Evolutionary conservation across 2,329 filamentous ascomycete species (phyloP), one percentile per base, ranked within the genome.

Genomic region (Xylariaceae sp.): DNA sequence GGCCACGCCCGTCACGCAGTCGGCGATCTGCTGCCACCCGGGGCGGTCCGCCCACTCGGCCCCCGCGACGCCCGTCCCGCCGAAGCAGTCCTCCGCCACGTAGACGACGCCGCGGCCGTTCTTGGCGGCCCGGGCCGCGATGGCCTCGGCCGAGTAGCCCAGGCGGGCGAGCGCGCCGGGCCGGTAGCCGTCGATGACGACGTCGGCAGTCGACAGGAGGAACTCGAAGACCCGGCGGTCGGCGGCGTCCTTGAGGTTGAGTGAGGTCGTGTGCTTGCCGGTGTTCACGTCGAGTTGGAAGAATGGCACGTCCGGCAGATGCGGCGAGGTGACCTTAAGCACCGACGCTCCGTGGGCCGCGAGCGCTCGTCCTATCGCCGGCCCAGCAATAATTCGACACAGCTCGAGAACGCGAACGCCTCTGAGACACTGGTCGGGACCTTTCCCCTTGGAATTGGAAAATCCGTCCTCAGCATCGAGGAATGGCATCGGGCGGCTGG

Each of bases 281-380:
- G 78, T 75, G 50, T 84, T 85, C 10, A 78, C 75, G 43, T 85
- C 80, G 1, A 83, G 70, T 45, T 84, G 80, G 56, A 83, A 83
- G 56, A 81, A 80, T 0, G 79, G 77, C 2, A 85, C 76, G 39
- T 85, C 81, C 4, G 75, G 73, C n/a, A 87, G 64, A 29, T 74
- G 63, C 0, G 77, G 72, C 6, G 75, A 76, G 3, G 80, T 86
- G 29, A 87, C 67, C 47, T 85, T 83, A 44, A 88, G 67, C 1
- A 88, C 81, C 33, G 80, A 72, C 6, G 83, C 83, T 2, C 83
- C 83, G 50, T 86, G 80, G 41, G 84, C 82, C n/a, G 78, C 80
- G 0, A 88, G 67, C 2, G 77, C 77, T 19, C 80, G 73, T 3
- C 15, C 18, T 13, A 70, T 56, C 3, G 60, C 50, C 2, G 68